Base-by-base conservation (phyloP, 208 protist species). In the Trypanosoma platydactyli region DNA sequence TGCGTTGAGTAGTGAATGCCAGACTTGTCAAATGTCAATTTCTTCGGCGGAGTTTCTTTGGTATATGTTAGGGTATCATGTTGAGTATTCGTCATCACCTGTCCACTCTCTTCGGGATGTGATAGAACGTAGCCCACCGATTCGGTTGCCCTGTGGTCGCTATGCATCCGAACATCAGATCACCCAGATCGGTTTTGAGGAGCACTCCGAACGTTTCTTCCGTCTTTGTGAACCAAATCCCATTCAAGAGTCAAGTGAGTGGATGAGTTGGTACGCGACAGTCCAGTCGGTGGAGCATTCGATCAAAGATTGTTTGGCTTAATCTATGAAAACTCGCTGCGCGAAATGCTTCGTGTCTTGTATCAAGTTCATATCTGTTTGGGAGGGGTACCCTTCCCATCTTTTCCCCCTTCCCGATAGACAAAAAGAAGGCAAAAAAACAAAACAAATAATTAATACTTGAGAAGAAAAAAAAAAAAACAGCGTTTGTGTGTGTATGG, bases 261-360 rank as follows among this genome's bases (percentile, higher is more conserved):
- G 91, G 88, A 87, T 94, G 82, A 35, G 25, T 16, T 96, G 91
- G 91, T 93, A 93, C 46, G 55, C 55, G 0, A 76, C 54, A 54
- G 59, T 92, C 54, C 69, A 82, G 25, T 54, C 63, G 12, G 45
- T 90, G 59, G 54, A 81, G 25, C 24, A 53, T 7, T 25, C 18
- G 20, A 63, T 92, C 4, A 49, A 69, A 5, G 30, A n/a, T 27
- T 60, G 46, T 25, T 20, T 59, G 48, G 48, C 15, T 0, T 68
- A 29, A 61, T 12, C 22, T 13, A 46, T 25, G 46, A 13, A 2
- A 15, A 22, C n/a, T 11, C 33, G 3, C 33, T 11, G 33, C 33
- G 33, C 33, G 33, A 38, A 9, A 46, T 58, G 59, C 42, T 54
- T 30, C 64, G 33, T 65, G 33, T 60, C 44, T 58, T 69, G 44